These are phyloP conservation scores for Colletotrichum musae DNA, from an alignment of 2,329 filamentous ascomycete genomes.

Conservation along the genomic window DNA sequence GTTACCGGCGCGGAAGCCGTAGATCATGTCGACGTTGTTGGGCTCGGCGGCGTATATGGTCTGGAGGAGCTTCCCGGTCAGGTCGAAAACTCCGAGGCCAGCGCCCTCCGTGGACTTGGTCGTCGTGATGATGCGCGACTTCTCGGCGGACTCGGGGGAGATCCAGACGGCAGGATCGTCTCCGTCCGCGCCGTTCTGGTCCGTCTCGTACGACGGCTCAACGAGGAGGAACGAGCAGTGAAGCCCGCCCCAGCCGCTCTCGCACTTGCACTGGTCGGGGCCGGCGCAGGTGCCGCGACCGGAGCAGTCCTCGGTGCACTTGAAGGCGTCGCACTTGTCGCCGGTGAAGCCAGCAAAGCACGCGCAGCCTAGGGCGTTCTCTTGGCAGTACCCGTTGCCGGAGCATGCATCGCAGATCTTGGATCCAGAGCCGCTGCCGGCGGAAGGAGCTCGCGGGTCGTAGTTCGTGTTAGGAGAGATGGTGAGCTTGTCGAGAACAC, in stretches of 20 bases:
- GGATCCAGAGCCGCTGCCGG: constrained; percentile 44
- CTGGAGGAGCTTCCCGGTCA: constrained; percentile 63
- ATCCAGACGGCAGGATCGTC: constrained; percentile 66
- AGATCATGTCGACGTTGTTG: constrained; percentile 70
- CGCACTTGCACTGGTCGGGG: constrained; percentile 58
- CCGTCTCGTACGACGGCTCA: constrained; percentile 58
- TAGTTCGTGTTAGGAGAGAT: constrained; percentile 56
- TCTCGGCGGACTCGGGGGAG: constrained; percentile 54
- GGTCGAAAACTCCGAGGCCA: constrained; percentile 64
- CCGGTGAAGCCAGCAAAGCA: constrained; percentile 62
- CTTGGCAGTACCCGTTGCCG: constrained; percentile 55
- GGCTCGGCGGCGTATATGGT: constrained; percentile 61
- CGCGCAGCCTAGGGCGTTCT: constrained; percentile 49
- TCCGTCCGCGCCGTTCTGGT: constrained; percentile 59
- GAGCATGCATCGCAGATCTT: constrained; percentile 53
- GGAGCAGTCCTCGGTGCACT: constrained; percentile 58
- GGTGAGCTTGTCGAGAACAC: constrained; percentile 49
- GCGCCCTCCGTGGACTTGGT: constrained; percentile 65
- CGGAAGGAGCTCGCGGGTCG: constrained; percentile 50
- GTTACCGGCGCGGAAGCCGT: constrained; percentile 60
- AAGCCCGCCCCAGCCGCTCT: constrained; percentile 59
- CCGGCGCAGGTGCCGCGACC: constrained; percentile 58
- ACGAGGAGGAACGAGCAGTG: constrained; percentile 62
- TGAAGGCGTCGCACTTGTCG: constrained; percentile 51
- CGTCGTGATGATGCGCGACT: constrained; percentile 66